A percentile compares a stretch with the other conserved stretches of the same genome.
Evolutionary conservation across 2,329 filamentous ascomycete species (phyloP).

Genomic region (Gremmenia infestans): DNA sequence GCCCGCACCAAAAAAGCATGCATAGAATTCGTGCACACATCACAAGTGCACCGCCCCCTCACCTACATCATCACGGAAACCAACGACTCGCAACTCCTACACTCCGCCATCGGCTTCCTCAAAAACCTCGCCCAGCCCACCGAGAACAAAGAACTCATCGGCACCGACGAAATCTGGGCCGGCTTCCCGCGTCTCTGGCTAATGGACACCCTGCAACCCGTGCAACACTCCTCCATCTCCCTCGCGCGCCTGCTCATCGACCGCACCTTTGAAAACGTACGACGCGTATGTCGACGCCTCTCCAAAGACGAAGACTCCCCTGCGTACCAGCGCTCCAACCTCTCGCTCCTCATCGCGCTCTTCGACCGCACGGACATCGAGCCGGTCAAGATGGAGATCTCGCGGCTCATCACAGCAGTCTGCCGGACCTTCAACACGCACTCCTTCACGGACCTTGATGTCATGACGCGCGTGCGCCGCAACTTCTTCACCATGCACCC

Average conservation of each 20-base stretch:
- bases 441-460: constrained; percentile 23
- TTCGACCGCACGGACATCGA: constrained; percentile 43
- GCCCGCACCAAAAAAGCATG: constrained; percentile 53
- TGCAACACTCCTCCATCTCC: constrained; percentile 56
- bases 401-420: constrained; percentile 47
- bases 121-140: constrained; percentile 59
- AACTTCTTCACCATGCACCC: constrained; percentile 30
- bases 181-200: constrained; percentile 49
- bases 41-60: constrained; percentile 42
- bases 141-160: constrained; percentile 49
- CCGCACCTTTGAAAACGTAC: constrained; percentile 48
- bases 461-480: constrained; percentile 32
- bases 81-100: constrained; percentile 47
- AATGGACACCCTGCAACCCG: constrained; percentile 48
- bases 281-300: constrained; percentile 41
- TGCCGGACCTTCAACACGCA: constrained; percentile 50
- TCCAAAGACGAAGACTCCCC: constrained; percentile 34
- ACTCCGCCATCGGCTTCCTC: constrained; percentile 54
- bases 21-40: constrained; percentile 43
- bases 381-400: constrained; percentile 56
- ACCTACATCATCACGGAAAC: constrained; percentile 40
- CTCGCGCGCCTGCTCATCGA: constrained; percentile 52
- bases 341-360: constrained; percentile 37
- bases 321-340: constrained; percentile 31
- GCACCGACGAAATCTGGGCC: constrained; percentile 39